Base-by-base conservation (phyloP, 1,139 yeast genomes). In the Diutina sp. region DNA sequence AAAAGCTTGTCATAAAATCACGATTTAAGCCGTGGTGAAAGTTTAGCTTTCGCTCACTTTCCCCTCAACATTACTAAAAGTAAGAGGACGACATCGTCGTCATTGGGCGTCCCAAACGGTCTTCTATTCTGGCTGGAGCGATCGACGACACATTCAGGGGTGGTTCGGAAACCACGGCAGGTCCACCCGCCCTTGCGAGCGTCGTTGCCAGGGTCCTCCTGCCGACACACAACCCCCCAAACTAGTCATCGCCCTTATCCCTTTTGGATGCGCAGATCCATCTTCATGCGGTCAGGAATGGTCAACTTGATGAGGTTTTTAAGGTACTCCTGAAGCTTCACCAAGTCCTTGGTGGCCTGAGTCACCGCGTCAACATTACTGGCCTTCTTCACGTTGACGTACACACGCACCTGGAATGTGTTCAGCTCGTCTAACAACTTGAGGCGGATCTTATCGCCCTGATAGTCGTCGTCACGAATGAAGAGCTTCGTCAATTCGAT, bases 341-440 rank as follows among this genome's bases (percentile, higher is more conserved):
- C 72, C 58, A 90, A 70, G 56, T 84, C 84, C 59, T 80, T 80
- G 3, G 84, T 82, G 0, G 90, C 90, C 56, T 77, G 78, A 58
- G 81, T 82, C 14, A 87, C 81, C 57, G 80, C 78, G 51, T 88
- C 95, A 54, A 90, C 77, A 67, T 89, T 96, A 2, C 95, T 87
- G 16, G 88, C 74, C 58, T 80, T 80, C 21, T 83, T 82, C 7
- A 89, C 84, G 62, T 88, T 85, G 28, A 87, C 82, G 62, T 77
- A 86, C 7, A 86, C 83, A 66, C 83, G 84, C 16, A 90, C 73
- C 58, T 85, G 79, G 70, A 83, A 83, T 21, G 79, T 75, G 54
- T 79, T 81, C 29, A 85, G 74, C 55, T 71, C 72, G 63, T 85
- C 90, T 57, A 84, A 67, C 29, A 83, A 67, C 63, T 70, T 72